Evolutionary conservation across 225 moss, liverwort and hornwort species (phyloP), one percentile per base, ranked within the genome.

Genomic region (Sphagnum tenellum): DNA sequence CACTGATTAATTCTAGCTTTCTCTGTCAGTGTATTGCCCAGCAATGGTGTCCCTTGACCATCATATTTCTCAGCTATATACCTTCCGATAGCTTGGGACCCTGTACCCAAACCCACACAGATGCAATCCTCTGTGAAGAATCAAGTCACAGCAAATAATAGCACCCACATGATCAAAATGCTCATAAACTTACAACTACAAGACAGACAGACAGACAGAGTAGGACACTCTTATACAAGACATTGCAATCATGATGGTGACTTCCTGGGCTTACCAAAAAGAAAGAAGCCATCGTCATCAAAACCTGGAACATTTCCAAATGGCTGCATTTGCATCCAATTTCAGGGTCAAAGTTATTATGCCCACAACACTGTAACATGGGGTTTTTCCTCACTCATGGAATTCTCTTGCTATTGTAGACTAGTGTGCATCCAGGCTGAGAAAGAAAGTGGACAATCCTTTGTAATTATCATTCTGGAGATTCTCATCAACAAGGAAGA

Each of bases 11-110:
- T 78, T 66, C 82, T 53, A 45, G 76, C 80, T 61, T 49, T 74
- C 51, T 85, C 89, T 55, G 80, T 76, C 7, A 82, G 59, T 8
- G 78, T 80, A 3, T 67, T 68, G 13, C 89, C 89, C 48, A 80
- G 71, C 11, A 90, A 49, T 6, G 75, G 55, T 12, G 76, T 75
- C 3, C 87, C 82, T 56, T 86, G 76, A 3, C 65, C 72, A 54
- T 75, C 82, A 47, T 70, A 78, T 49, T 84, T 87, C 13, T 80
- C 51, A n/a, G 75, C 82, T 48, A 90, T 70, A 66, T 82, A 87
- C 11, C 80, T 64, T 49, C 77, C 81, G 47, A 90, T 87, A 47
- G 87, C 78, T 72, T 87, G 64, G 12, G 84, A 90, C 13, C 87
- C 87, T 89, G 75, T 3, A 48, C 7, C 29, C 29, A 29, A 29